Percentiles rank a stretch among this genome's conserved stretches.
phyloP scores from a whole-genome alignment of 1,139 yeast species.

The Nakaseomyces kungkrabaensis region DNA sequence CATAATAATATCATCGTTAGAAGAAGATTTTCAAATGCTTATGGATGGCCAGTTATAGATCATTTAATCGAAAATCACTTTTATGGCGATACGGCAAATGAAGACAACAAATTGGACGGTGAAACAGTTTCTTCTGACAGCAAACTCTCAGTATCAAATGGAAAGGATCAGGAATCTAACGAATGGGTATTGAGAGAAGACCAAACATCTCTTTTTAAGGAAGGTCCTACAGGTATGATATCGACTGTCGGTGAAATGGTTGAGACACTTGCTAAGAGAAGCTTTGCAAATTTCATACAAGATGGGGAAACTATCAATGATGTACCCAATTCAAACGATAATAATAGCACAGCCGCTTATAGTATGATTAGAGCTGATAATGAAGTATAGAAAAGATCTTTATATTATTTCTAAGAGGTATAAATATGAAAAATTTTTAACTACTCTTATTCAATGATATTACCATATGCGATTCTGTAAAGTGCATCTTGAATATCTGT shows the following conservation, averaged over 20 bases:
- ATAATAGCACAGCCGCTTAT: neutral
- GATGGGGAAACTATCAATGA: neutral
- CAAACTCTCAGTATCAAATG: neutral
- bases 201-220: slow-evolving; percentile 46
- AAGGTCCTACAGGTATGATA: slow-evolving; percentile 63
- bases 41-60: slow-evolving; percentile 92
- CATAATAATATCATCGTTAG: slow-evolving; percentile 89
- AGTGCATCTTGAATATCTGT: slow-evolving; percentile 32
- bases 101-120: neutral
- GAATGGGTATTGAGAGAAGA: slow-evolving; percentile 54
- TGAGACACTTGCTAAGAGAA: slow-evolving; percentile 24
- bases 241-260: slow-evolving; percentile 48
- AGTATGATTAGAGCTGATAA: neutral
- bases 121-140: neutral
- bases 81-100: slow-evolving; percentile 9
- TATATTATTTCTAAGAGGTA: neutral
- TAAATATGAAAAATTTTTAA: neutral
- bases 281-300: slow-evolving; percentile 5
- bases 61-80: slow-evolving; percentile 68
- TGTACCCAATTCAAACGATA: neutral
- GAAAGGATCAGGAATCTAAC: slow-evolving; percentile 51
- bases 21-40: slow-evolving; percentile 83
- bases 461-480: slow-evolving; percentile 25
- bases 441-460: slow-evolving; percentile 8
- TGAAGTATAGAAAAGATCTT: neutral